Evolutionary conservation across 2,329 filamentous ascomycete genomes (phyloP).

Genomic region (Ambrosiella cleistominuta): DNA sequence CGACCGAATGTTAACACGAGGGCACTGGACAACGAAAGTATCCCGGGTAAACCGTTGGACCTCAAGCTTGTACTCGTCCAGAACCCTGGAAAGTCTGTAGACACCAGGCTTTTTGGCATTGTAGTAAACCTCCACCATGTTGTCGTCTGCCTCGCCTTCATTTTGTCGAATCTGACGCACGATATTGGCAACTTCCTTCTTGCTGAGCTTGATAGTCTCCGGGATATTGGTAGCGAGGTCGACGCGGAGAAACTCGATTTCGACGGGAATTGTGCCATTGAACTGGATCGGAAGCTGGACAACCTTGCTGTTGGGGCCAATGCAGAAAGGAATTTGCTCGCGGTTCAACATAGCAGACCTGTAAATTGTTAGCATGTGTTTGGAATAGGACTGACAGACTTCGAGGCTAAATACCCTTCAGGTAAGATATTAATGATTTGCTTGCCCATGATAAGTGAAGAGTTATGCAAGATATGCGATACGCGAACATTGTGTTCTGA

Average conservation of each 20-base stretch:
- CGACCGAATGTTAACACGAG: constrained; percentile 54
- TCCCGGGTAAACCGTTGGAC: constrained; percentile 61
- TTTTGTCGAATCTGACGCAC: constrained; percentile 50
- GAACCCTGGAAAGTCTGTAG: constrained; percentile 67
- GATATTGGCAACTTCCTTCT: constrained; percentile 57
- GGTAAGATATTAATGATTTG: constrained; percentile 96
- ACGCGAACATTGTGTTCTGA: constrained; percentile 88
- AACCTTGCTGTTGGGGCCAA: constrained; percentile 44
- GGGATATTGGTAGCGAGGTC: constrained; percentile 68
- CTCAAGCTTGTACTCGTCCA: constrained; percentile 88
- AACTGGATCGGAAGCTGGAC: constrained; percentile 69
- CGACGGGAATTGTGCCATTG: constrained; percentile 78
- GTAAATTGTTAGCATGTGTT: constrained; percentile 4
- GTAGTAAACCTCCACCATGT: constrained; percentile 52
- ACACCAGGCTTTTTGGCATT: constrained; percentile 71
- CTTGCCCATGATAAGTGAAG: constrained; percentile 83
- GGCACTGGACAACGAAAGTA: constrained; percentile 73
- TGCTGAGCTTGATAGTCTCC: constrained; percentile 60
- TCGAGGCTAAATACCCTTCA: constrained; percentile 44
- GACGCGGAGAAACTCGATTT: constrained; percentile 74
- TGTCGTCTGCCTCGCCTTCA: constrained; percentile 40
- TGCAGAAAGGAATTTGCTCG: constrained; percentile 60
- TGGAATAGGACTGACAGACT: neutral
- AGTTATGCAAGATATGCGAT: constrained; percentile 72
- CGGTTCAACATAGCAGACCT: constrained; percentile 79